These are phyloP conservation scores for Coemansia sp. DNA, from an alignment of 192 early-diverging fungal genomes.

Conservation along the genomic window DNA sequence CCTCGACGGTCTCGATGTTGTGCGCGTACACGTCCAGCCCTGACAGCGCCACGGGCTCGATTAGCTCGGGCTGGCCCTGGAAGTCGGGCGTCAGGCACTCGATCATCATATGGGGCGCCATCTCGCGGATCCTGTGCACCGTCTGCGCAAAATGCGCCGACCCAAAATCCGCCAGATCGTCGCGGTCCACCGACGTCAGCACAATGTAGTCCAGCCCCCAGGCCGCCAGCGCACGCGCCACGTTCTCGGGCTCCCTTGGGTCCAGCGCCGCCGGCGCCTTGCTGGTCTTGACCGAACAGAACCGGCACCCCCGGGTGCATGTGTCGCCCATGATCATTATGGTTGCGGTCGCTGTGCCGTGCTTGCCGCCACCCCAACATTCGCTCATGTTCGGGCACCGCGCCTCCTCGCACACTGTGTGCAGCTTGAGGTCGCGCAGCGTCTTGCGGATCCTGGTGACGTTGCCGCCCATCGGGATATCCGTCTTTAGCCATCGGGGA, in stretches of 20 bases:
- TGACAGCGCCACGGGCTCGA: slow-evolving; percentile 80
- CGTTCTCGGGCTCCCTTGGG: slow-evolving; percentile 87
- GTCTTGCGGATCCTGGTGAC: slow-evolving; percentile 85
- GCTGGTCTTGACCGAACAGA: slow-evolving; percentile 98
- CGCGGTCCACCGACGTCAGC: slow-evolving; percentile 95
- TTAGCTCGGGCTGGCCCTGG: slow-evolving; percentile 70
- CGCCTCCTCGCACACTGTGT: slow-evolving; percentile 98
- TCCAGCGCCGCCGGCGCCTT: slow-evolving; percentile 80
- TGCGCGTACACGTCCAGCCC: slow-evolving; percentile 98
- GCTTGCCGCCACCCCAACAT: slow-evolving; percentile 97
- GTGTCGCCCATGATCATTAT: slow-evolving; percentile 99
- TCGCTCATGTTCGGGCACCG: slow-evolving; percentile 98
- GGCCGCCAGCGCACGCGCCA: slow-evolving; percentile 84
- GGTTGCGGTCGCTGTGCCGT: slow-evolving; percentile 93
- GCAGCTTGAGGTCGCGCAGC: slow-evolving; percentile 88
- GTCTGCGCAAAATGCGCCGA: slow-evolving; percentile 92
- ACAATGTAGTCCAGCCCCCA: slow-evolving; percentile 98
- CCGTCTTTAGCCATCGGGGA: slow-evolving; percentile 94
- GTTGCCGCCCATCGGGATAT: slow-evolving; percentile 78
- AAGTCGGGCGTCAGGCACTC: slow-evolving; percentile 97
- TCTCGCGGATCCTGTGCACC: slow-evolving; percentile 81
- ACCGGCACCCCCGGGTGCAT: slow-evolving; percentile 96
- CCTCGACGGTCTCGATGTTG: slow-evolving; percentile 97
- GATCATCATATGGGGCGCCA: slow-evolving; percentile 88
- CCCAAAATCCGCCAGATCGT: slow-evolving; percentile 91